phyloP scores from a whole-genome alignment of 768 basidiomycete genomes.

The Suillus occidentalis region DNA sequence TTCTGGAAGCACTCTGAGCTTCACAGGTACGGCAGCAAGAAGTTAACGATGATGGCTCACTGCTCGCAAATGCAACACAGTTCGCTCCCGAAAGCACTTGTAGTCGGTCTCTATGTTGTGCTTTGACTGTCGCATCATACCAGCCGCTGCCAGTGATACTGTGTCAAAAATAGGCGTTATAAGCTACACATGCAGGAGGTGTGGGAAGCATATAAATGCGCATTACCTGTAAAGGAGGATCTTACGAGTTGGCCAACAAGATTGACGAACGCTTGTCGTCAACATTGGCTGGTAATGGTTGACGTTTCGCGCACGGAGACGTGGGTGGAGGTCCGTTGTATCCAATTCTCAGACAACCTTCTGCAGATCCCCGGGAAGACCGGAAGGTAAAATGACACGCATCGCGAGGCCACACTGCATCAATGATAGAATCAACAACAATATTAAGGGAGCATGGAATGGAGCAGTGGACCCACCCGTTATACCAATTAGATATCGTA shows the following conservation, averaged over 20 bases:
- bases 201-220: not conserved
- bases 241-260: not conserved
- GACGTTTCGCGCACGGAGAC: not conserved
- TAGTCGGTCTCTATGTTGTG: not conserved
- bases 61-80: not conserved
- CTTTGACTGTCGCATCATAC: not conserved
- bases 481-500: not conserved
- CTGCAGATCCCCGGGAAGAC: not conserved
- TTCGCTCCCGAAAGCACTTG: not conserved
- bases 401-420: not conserved
- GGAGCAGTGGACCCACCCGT: not conserved
- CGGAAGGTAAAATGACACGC: not conserved
- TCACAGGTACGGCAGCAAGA: not conserved
- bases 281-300: not conserved
- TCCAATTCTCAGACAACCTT: not conserved
- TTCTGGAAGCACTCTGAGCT: not conserved
- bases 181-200: not conserved
- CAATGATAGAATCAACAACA: not conserved
- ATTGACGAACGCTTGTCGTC: not conserved
- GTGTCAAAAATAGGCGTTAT: not conserved
- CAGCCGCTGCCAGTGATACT: not conserved
- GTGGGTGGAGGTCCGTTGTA: not conserved
- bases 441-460: not conserved
- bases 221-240: not conserved
- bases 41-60: not conserved